Conservation (phyloP, 805 yeast species). For the Hemisphaericaspora nanyangensis region DNA sequence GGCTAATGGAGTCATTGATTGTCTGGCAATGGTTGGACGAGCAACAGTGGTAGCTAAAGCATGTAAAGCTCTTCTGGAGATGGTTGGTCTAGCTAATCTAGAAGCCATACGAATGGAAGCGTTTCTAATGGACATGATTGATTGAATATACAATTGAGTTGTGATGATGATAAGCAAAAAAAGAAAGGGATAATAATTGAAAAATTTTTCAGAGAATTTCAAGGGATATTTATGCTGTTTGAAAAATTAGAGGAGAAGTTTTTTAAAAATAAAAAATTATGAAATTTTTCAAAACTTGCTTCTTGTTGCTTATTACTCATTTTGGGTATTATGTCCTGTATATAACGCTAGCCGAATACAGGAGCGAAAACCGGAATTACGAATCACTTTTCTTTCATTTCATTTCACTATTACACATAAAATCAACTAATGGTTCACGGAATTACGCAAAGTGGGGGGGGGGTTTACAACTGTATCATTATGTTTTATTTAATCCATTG, state of each 20-base stretch:
- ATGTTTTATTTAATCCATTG: too few species aligned
- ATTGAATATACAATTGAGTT: constrained; percentile 6
- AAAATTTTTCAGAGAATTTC: constrained; percentile 2
- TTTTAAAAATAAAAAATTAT: too few species aligned
- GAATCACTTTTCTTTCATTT: too few species aligned
- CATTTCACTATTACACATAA: too few species aligned
- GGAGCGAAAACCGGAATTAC: background rate
- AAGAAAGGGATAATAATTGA: background rate
- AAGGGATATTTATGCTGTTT: constrained; percentile 6
- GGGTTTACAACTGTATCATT: too few species aligned
- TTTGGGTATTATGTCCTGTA: too few species aligned
- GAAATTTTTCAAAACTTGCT: too few species aligned
- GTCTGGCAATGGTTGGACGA: constrained; percentile 40
- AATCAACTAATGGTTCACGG: too few species aligned
- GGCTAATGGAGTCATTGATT: constrained; percentile 44
- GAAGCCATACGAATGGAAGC: constrained; percentile 45
- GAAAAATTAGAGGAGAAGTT: constrained; percentile 3
- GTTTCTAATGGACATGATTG: constrained; percentile 42
- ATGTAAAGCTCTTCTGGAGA: constrained; percentile 67
- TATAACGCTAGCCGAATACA: background rate
- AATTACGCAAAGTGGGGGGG: too few species aligned
- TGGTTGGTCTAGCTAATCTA: constrained; percentile 43
- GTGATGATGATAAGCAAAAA: constrained; percentile 3
- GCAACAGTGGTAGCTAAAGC: constrained; percentile 37
- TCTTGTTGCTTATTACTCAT: too few species aligned